A percentile compares a stretch with the other conserved stretches of the same genome.
phyloP scores from a whole-genome alignment of 805 yeast species.

The Ogataea kodamae region DNA sequence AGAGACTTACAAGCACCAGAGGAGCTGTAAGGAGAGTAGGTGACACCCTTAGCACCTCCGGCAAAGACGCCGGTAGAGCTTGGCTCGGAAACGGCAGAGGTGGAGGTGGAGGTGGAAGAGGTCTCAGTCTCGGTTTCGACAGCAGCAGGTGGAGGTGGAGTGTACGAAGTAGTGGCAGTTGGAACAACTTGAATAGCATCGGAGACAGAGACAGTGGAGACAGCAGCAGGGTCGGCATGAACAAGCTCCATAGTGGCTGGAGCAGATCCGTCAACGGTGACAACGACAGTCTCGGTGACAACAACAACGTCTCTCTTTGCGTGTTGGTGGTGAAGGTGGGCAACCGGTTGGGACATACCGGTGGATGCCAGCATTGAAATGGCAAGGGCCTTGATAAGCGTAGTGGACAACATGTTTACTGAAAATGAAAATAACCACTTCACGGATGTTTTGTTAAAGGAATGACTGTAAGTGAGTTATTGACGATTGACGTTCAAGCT shows the following conservation, averaged over 20 bases:
- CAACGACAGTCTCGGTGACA: slow-evolving; percentile 47
- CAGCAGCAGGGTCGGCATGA: slow-evolving; percentile 30
- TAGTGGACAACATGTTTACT: slow-evolving; percentile 26
- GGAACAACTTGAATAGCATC: slow-evolving; percentile 30
- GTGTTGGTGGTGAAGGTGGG: slow-evolving; percentile 57
- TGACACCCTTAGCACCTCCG: slow-evolving; percentile 63
- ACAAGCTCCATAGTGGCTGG: slow-evolving; percentile 29
- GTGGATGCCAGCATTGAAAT: slow-evolving; percentile 48
- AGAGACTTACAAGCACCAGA: slow-evolving; percentile 68
- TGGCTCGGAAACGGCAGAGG: slow-evolving; percentile 21
- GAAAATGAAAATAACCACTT: slow-evolving; percentile 11
- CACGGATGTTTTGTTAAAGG: slow-evolving; percentile 13
- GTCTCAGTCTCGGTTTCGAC: slow-evolving; percentile 33
- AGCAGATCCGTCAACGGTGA: slow-evolving; percentile 39
- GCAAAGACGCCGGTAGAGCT: slow-evolving; percentile 30
- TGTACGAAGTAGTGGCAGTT: slow-evolving; percentile 26
- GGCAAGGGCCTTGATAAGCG: slow-evolving; percentile 41
- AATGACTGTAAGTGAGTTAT: slow-evolving; percentile 20
- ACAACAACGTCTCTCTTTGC: slow-evolving; percentile 53
- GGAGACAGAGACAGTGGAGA: slow-evolving; percentile 18
- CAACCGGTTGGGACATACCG: slow-evolving; percentile 56
- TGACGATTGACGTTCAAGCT: no score
- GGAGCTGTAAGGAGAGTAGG: slow-evolving; percentile 75
- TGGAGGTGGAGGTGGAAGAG: slow-evolving; percentile 31
- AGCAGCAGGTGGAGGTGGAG: slow-evolving; percentile 34